Percentiles rank a stretch among this genome's conserved stretches.
phyloP scores from a whole-genome alignment of 352 stramenopile genomes.

The Phytopythium boreale region DNA sequence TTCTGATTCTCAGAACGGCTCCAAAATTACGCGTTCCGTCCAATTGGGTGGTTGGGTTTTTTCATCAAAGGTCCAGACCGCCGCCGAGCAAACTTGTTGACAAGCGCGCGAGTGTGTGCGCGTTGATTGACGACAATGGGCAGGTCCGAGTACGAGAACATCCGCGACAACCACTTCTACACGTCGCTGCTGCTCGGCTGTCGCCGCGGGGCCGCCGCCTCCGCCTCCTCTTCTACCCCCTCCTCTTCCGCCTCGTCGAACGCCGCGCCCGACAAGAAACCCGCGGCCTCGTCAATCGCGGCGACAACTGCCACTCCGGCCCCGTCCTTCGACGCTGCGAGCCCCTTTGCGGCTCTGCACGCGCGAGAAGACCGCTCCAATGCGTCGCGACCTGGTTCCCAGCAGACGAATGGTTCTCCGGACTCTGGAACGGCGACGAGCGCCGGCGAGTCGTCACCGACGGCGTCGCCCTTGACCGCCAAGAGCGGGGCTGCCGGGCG shows the following conservation, averaged over 20 bases:
- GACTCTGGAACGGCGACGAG: neutral
- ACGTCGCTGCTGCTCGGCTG: slow-evolving; percentile 21
- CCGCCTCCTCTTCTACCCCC: neutral
- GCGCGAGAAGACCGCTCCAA: neutral
- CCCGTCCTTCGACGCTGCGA: neutral
- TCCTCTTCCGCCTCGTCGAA: neutral
- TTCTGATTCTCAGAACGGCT: too few species aligned
- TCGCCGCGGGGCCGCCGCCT: slow-evolving; percentile 3
- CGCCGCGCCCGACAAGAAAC: neutral
- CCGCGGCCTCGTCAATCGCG: neutral
- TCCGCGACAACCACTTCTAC: slow-evolving; percentile 29
- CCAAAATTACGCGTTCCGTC: too few species aligned
- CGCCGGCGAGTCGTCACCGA: neutral
- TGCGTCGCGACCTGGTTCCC: neutral
- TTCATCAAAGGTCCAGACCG: too few species aligned
- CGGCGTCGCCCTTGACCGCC: neutral
- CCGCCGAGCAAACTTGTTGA: too few species aligned
- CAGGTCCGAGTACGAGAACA: slow-evolving; percentile 11
- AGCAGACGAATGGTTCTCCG: neutral
- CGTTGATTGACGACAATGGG: neutral
- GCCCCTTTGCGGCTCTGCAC: too few species aligned
- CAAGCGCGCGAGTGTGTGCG: too few species aligned
- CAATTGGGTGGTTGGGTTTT: too few species aligned
- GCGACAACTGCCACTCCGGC: neutral
- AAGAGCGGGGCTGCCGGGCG: neutral